Percentiles rank a stretch among this genome's conserved stretches.
These are phyloP conservation scores for Verticillium albo-atrum DNA, from an alignment of 2,329 filamentous ascomycete genomes.

Conservation along the genomic window DNA sequence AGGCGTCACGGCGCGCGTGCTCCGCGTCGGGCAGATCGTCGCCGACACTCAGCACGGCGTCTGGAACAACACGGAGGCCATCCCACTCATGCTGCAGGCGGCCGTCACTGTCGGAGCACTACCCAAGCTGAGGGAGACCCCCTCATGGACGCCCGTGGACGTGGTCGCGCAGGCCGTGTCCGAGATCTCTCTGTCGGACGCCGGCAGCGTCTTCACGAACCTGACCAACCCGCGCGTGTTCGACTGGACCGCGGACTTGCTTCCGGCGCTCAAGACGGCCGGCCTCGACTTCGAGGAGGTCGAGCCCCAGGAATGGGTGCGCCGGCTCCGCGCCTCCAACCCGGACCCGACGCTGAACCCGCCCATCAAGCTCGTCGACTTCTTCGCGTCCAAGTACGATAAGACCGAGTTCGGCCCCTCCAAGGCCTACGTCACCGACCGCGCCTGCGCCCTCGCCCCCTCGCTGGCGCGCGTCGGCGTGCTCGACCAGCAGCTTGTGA, in stretches of 20 bases:
- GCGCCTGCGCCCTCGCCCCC: slow-evolving; percentile 34
- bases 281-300: slow-evolving; percentile 43
- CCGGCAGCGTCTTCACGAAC: slow-evolving; percentile 35
- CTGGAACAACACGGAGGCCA: slow-evolving; percentile 48
- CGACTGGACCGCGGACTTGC: slow-evolving; percentile 44
- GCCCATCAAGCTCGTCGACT: slow-evolving; percentile 47
- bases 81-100: slow-evolving; percentile 45
- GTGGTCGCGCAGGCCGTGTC: slow-evolving; percentile 33
- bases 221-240: slow-evolving; percentile 43
- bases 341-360: slow-evolving; percentile 42
- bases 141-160: slow-evolving; percentile 42
- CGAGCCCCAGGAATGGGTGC: slow-evolving; percentile 37
- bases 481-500: slow-evolving; percentile 23
- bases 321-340: slow-evolving; percentile 35
- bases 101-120: slow-evolving; percentile 37
- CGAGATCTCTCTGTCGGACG: slow-evolving; percentile 27
- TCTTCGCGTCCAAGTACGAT: slow-evolving; percentile 31
- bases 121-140: slow-evolving; percentile 38
- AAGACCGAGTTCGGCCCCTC: slow-evolving; percentile 40
- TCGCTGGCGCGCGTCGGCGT: slow-evolving; percentile 32
- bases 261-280: slow-evolving; percentile 39
- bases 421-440: slow-evolving; percentile 35
- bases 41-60: slow-evolving; percentile 40
- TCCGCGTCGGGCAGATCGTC: slow-evolving; percentile 47
- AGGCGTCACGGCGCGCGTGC: slow-evolving; percentile 26